Evolutionary conservation across 2,329 filamentous ascomycete genomes (phyloP), one percentile per base, ranked within the genome.

Genomic region (Epichloe festucae): DNA sequence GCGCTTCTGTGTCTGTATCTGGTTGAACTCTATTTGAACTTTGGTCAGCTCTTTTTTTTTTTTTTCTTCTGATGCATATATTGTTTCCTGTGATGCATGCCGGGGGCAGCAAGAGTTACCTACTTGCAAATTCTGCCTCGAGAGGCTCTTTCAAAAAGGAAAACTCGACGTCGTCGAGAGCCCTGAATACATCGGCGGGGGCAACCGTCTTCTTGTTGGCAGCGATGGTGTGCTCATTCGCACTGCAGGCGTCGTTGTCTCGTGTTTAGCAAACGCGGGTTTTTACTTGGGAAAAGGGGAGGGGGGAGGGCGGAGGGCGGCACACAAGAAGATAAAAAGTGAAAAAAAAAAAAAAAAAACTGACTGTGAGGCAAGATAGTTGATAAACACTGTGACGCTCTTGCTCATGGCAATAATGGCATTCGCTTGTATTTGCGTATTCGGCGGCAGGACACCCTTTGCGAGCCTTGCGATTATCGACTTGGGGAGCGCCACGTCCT

Each of bases 381-480:
- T 91, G 59, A 93, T 84, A 62, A 93, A 93, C 0, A 93, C 82
- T 1, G 85, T 90, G 7, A 87, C 84, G 66, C 85, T 86, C 69
- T 90, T 90, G 58, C 80, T 85, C 71, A 93, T 77, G 10, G 87
- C 87, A 49, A 88, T 69, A 51, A 90, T 78, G 42, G 87, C 87
- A 70, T 89, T 89, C 62, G 83, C 87, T 65, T 91, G 86, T 47
- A 91, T 87, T 67, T 89, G 85, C 5, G 87, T 90, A 63, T 89
- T 89, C 5, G 85, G 76, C 1, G 87, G 87, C 5, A 93, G 72
- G 5, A 88, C 85, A 41, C 85, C 84, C 70, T 91, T 91, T 41
- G 86, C 85, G 36, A 93, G 75, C 50, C 87, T 77, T 50, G 85
- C 85, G 57, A 91, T 83, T 68, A 91, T 89, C 6, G 85, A 89